Evolutionary conservation across 2,329 filamentous ascomycete genomes (phyloP), one percentile per base, ranked within the genome.

Genomic region (Cladophialophora psammophila): DNA sequence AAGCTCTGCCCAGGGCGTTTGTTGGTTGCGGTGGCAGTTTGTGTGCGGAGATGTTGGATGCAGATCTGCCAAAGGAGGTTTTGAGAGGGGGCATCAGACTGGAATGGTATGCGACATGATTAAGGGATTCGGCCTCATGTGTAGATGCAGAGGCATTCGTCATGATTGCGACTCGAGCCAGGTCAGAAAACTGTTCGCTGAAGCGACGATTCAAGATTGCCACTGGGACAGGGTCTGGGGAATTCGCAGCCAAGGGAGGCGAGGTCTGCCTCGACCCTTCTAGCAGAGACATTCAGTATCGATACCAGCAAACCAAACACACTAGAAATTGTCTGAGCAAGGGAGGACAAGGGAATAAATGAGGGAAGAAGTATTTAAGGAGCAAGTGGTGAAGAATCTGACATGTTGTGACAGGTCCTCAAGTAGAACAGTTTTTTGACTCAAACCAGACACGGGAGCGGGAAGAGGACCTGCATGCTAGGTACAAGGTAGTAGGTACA

Each of bases 1-100:
- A 75, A 40, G 86, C 84, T 60, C 75, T 76, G 67, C 85, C 85
- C 73, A 85, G 80, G 73, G 82, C 82, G 75, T 81, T 77, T 20
- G 65, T 12, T 13, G 64, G 55, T 58, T 62, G 59, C 10, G 65
- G 67, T 5, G 38, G 53, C 3, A 36, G 59, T 56, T 70, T 72
- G 57, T 50, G 52, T 18, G 64, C 13, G 53, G 56, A 15, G 13
- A 52, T 32, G 34, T 48, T 57, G 38, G 63, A 40, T 20, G 62
- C 57, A 5, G 67, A 66, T 56, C 71, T 65, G 10, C 70, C 70
- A 58, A 69, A 70, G 2, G 64, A 62, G 15, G 64, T 63, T 35
- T 66, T 72, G 10, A 69, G 56, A 12, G 72, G 71, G 56, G 71
- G 71, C 64, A 69, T 73, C 10, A 73, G 64, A 56, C 61, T 67